Percentiles rank a stretch among this genome's conserved stretches.
These are phyloP conservation scores for Aspergillus cavernicola DNA, from an alignment of 495 filamentous ascomycete genomes.

Conservation along the genomic window DNA sequence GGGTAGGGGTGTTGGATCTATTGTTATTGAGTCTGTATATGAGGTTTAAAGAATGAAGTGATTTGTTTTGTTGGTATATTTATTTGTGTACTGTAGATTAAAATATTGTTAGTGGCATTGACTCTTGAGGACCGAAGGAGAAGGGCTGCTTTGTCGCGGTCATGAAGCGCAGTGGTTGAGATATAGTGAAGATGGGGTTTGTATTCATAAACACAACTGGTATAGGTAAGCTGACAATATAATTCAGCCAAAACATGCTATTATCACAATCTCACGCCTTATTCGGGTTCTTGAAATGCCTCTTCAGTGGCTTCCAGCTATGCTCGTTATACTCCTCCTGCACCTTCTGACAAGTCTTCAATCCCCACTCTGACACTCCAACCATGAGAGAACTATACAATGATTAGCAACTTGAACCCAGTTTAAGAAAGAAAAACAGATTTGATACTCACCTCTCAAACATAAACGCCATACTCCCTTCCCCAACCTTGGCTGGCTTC, in stretches of 20 bases:
- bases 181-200: too few species aligned
- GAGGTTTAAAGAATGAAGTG: too few species aligned
- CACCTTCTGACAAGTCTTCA: constrained; percentile 78
- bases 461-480: constrained; percentile 65
- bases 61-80: too few species aligned
- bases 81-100: too few species aligned
- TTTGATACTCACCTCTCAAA: constrained; percentile 61
- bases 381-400: constrained; percentile 73
- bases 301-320: constrained; percentile 77
- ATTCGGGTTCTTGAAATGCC: constrained; percentile 67
- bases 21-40: too few species aligned
- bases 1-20: not conserved
- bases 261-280: constrained; percentile 20
- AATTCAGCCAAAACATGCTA: too few species aligned
- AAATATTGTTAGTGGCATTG: too few species aligned
- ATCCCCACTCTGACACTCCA: constrained; percentile 87
- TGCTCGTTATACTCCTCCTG: constrained; percentile 80
- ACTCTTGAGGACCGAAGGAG: too few species aligned
- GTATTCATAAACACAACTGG: too few species aligned
- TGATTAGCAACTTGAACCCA: not conserved
- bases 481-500: constrained; percentile 57
- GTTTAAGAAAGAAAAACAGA: constrained; percentile 4
- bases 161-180: too few species aligned
- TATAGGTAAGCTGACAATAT: too few species aligned
- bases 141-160: too few species aligned